Evolutionary conservation across 495 filamentous ascomycete genomes (phyloP).

Genomic region (Neurospora sp.): DNA sequence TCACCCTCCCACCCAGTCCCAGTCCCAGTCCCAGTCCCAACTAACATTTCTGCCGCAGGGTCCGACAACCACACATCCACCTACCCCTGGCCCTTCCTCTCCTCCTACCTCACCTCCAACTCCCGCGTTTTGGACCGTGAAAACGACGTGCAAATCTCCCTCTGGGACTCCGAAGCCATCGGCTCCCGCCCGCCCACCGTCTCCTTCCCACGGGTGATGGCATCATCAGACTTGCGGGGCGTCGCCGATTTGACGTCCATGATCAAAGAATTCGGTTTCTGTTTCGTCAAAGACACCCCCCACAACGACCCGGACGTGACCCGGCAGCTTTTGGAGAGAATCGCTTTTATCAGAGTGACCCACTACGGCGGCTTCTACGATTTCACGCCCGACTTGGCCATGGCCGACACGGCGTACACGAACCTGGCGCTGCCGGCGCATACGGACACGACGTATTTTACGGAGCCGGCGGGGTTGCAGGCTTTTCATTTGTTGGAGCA

Average conservation of each 20-base stretch:
- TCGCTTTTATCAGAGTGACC: conserved; percentile 72
- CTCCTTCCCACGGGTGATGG: conserved; percentile 51
- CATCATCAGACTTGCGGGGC: background rate
- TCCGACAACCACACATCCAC: conserved; percentile 45
- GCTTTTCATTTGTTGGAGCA: conserved; percentile 85
- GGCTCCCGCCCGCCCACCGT: conserved; percentile 39
- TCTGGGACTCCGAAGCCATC: conserved; percentile 20
- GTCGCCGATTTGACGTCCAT: conserved; percentile 29
- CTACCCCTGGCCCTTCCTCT: conserved; percentile 44
- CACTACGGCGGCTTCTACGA: conserved; percentile 97
- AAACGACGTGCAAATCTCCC: background rate
- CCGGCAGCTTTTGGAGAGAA: conserved; percentile 58
- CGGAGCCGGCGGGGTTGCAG: conserved; percentile 79
- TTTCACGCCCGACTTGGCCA: conserved; percentile 78
- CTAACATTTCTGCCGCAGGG: conserved; percentile 11
- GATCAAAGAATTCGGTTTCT: conserved; percentile 51
- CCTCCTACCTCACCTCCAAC: conserved; percentile 30
- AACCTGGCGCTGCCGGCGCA: conserved; percentile 64
- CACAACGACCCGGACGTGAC: conserved; percentile 54
- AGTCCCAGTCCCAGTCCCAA: background rate
- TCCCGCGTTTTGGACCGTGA: background rate
- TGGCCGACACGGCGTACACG: conserved; percentile 91
- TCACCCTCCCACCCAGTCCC: background rate
- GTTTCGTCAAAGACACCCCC: conserved; percentile 58
- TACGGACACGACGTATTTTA: conserved; percentile 92